Conservation (phyloP, 108 stramenopile genomes). For the Stephanodiscus minutulus region DNA sequence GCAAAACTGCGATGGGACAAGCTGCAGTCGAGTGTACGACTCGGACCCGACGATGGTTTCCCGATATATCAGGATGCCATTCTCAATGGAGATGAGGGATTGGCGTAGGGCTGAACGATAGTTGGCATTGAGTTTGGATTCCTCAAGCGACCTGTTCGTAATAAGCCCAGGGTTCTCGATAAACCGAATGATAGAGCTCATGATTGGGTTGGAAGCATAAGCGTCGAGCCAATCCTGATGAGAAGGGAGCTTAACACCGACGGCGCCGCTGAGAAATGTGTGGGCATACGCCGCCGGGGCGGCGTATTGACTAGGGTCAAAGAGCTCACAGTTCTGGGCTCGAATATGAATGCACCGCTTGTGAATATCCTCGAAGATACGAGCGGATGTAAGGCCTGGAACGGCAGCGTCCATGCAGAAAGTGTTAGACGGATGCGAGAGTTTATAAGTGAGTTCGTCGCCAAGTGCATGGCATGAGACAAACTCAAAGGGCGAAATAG, state of each 20-base stretch:
- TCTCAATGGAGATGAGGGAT: background rate
- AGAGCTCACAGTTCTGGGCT: background rate
- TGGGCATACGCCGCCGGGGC: slow-evolving; percentile 7
- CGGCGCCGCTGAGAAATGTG: slow-evolving; percentile 13
- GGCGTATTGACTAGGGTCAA: background rate
- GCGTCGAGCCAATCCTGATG: background rate
- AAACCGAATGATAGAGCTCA: background rate
- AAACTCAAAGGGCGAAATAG: slow-evolving; percentile 21
- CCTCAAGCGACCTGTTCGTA: background rate
- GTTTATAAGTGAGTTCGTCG: slow-evolving; percentile 1
- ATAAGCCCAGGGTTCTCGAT: slow-evolving; percentile 1
- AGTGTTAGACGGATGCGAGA: background rate
- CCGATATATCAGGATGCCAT: slow-evolving; percentile 1
- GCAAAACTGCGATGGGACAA: background rate
- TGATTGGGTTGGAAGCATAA: background rate
- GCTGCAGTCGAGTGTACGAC: background rate
- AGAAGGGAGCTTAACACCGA: background rate
- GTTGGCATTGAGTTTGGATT: background rate
- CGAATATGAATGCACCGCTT: background rate
- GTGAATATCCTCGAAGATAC: background rate
- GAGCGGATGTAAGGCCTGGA: background rate
- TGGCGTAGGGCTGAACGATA: background rate
- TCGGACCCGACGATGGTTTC: background rate
- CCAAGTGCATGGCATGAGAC: background rate
- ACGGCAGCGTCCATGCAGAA: slow-evolving; percentile 5